Evolutionary conservation across 1,139 yeast genomes (phyloP), one percentile per base, ranked within the genome.

Genomic region (Pichia cactophila): DNA sequence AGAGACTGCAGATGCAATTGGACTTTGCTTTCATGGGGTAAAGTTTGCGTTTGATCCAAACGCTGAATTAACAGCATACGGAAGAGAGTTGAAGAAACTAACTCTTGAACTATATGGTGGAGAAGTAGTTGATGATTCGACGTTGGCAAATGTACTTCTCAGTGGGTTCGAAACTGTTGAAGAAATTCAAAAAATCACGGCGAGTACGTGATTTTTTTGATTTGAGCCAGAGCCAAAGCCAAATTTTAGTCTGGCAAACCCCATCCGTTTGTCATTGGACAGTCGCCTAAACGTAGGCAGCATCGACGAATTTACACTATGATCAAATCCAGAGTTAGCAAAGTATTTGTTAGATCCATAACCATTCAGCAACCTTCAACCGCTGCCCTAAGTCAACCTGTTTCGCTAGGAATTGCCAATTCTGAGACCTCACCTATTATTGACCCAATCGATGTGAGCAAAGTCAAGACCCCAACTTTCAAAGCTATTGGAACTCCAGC

Each of bases 401-500:
- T 42, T 31, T 43, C 49, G 6, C 39, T 44, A 14, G 46, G 45
- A 16, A 49, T 46, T 41, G 54, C 53, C 7, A 50, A 57, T 17
- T 16, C 56, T 47, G 26, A 58, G 56, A 7, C 47, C 59, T 51
- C 38, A 14, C 47, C 51, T 16, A 36, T 43, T 4, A 26, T 36
- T 28, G 42, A 33, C 28, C 23, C 41, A 14, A 20, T 26, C 5
- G 39, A 41, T 16, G 26, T 41, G 14, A 44, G 43, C 5, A 14
- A 28, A 2, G 37, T 44, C 10, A 44, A 39, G 3, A 40, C 42
- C 2, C 62, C 66, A 2, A 48, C 61, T 33, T 68, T 75, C 52
- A 64, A 67, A 42, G 67, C 75, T 1, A 61, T 78, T 49, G 81
- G 80, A 6, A 62, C 62, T 8, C 73, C 79, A 1, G 71, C 72